phyloP scores from a whole-genome alignment of 2,329 filamentous ascomycete species.

The Aspergillus aculeatus region DNA sequence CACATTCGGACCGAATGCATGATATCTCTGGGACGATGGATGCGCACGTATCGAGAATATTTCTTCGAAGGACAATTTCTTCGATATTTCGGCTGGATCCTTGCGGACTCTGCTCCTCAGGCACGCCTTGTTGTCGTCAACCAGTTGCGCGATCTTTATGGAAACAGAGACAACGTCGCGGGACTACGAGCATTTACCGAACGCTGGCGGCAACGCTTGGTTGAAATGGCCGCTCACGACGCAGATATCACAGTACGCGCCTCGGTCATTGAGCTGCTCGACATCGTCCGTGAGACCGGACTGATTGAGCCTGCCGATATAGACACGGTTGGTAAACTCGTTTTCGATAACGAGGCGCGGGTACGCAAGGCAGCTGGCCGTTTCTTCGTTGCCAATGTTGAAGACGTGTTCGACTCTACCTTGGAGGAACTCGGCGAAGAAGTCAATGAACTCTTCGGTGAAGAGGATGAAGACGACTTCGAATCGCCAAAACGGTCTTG shows the following conservation, averaged over 20 bases:
- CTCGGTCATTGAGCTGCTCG: conserved; percentile 75
- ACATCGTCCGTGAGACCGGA: conserved; percentile 76
- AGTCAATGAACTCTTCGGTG: conserved; percentile 71
- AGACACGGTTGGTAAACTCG: conserved; percentile 78
- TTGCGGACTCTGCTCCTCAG: conserved; percentile 74
- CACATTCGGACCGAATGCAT: conserved; percentile 87
- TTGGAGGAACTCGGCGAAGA: conserved; percentile 81
- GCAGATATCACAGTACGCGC: conserved; percentile 78
- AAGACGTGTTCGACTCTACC: conserved; percentile 75
- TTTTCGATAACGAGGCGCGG: conserved; percentile 82
- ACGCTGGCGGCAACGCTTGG: conserved; percentile 77
- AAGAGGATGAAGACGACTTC: conserved; percentile 69
- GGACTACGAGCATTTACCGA: conserved; percentile 88
- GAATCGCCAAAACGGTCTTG: conserved; percentile 76
- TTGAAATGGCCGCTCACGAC: conserved; percentile 90
- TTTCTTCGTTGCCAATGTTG: conserved; percentile 87
- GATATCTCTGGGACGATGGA: conserved; percentile 83
- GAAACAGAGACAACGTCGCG: conserved; percentile 72
- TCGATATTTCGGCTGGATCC: conserved; percentile 91
- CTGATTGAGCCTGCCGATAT: conserved; percentile 90
- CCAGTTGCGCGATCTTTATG: conserved; percentile 77
- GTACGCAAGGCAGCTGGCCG: conserved; percentile 84
- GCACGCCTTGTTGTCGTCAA: conserved; percentile 83
- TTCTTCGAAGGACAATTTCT: conserved; percentile 91
- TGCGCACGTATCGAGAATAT: conserved; percentile 75